phyloP scores from a whole-genome alignment of 305 asterid genomes.

The Fraxinus albicans region DNA sequence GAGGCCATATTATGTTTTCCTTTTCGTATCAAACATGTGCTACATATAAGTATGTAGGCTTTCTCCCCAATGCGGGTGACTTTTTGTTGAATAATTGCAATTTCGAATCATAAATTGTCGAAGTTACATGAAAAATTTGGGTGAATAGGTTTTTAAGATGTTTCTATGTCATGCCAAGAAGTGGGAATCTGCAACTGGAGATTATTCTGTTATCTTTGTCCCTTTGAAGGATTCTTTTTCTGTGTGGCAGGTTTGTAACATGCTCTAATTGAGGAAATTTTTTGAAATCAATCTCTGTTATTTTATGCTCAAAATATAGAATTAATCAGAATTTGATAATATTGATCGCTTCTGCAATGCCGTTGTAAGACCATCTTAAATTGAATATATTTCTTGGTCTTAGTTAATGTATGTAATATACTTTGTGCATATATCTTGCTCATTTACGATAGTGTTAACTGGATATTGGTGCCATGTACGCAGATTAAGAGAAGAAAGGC shows the following conservation, averaged over 20 bases:
- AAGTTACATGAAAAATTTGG: neutral
- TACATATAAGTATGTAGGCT: neutral
- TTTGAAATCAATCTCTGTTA: neutral
- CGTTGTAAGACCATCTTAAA: neutral
- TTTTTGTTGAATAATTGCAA: neutral
- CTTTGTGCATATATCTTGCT: neutral
- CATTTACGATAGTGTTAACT: neutral
- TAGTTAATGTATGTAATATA: neutral
- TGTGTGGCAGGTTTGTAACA: neutral
- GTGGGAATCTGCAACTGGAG: neutral
- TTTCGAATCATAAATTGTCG: neutral
- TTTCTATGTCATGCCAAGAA: neutral
- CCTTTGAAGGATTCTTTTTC: neutral
- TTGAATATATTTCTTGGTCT: neutral
- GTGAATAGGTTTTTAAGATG: neutral
- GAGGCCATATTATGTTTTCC: neutral
- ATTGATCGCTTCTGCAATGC: neutral
- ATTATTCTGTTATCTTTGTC: neutral
- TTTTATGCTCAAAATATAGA: neutral
- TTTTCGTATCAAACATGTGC: neutral
- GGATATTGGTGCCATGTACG: constrained; percentile 24
- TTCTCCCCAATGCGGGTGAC: neutral
- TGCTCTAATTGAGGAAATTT: neutral
- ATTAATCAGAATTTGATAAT: neutral
- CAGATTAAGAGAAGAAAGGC: constrained; percentile 85